Conservation (phyloP, 2,329 filamentous ascomycete genomes). For the Ophiocordyceps camponoti-floridani region DNA sequence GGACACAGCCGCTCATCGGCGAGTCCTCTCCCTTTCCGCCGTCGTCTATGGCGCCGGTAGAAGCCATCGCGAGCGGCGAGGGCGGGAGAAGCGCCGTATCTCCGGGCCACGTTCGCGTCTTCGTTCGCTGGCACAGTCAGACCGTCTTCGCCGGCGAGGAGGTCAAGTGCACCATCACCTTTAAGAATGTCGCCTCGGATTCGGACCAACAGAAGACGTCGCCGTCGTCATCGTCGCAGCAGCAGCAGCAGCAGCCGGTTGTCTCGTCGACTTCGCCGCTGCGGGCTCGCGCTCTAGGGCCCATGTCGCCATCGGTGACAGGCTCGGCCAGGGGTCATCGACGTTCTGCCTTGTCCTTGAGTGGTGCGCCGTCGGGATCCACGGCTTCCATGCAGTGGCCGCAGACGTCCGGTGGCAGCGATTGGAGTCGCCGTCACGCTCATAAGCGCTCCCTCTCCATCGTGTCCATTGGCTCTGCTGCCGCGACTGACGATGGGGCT, state of each 20-base stretch:
- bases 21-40: too few species aligned
- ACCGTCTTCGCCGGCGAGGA: conserved; percentile 95
- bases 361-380: conserved; percentile 26
- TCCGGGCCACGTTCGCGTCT: conserved; percentile 68
- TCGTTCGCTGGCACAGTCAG: conserved; percentile 85
- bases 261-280: background rate
- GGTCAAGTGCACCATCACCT: conserved; percentile 88
- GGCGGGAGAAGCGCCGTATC: conserved; percentile 1
- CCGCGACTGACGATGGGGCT: conserved; percentile 26
- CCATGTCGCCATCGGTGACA: conserved; percentile 25
- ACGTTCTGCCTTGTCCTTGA: conserved; percentile 45
- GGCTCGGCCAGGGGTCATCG: conserved; percentile 38
- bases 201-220: conserved; percentile 12
- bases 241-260: background rate
- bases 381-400: conserved; percentile 31
- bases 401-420: conserved; percentile 11
- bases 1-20: too few species aligned
- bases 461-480: conserved; percentile 51
- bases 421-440: conserved; percentile 27
- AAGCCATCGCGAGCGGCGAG: too few species aligned
- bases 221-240: conserved; percentile 23
- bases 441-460: conserved; percentile 70
- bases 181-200: conserved; percentile 60
- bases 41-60: too few species aligned
- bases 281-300: conserved; percentile 6